Base-by-base conservation (phyloP, 495 filamentous ascomycete species). In the Patellaria atrata region DNA sequence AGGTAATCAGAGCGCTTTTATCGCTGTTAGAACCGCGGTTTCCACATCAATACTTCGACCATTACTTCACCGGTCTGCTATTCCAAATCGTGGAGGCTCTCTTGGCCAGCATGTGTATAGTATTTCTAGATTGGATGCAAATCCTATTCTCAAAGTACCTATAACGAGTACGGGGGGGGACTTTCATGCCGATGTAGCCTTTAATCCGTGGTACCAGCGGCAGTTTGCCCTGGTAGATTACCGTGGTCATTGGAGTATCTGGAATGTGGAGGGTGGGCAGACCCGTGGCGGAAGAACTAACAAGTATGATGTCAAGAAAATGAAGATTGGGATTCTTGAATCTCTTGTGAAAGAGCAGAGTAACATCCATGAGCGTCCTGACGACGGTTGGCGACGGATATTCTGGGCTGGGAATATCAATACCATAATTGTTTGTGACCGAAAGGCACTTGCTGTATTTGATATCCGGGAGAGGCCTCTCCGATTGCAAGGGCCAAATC, bases 161-260 rank as follows among this genome's bases (percentile, higher is more conserved):
- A 56, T 50, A 5, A 53, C 60, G 10, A 46, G 64, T 20, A 79
- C 72, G 1, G 73, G 73, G 15, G 71, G 70, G 0, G 53, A 47
- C 20, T 44, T 60, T 5, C 80, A 87, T 52, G 70, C 72, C 0
- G 79, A 89, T 55, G 67, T 85, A 5, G 55, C 75, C 7, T 91
- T 92, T 50, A 85, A 80, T 44, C 78, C 80, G n/a, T 75, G 70
- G 61, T 68, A 73, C 45, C 58, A 67, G 40, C 63, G 64, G 9
- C 77, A 80, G 51, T 56, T 93, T 30, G 81, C 63, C 7, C 65
- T 89, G 15, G 62, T 92, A 15, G 84, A 92, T 48, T 65, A 70
- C 25, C 47, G 54, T 27, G 85, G 83, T 0, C 59, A 62, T 21
- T 94, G 86, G 86, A 74, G 59, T 44, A 52, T 91, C 3, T 91